Base-by-base conservation (phyloP, 495 filamentous ascomycete genomes). In the Penicillium bovifimosum region DNA sequence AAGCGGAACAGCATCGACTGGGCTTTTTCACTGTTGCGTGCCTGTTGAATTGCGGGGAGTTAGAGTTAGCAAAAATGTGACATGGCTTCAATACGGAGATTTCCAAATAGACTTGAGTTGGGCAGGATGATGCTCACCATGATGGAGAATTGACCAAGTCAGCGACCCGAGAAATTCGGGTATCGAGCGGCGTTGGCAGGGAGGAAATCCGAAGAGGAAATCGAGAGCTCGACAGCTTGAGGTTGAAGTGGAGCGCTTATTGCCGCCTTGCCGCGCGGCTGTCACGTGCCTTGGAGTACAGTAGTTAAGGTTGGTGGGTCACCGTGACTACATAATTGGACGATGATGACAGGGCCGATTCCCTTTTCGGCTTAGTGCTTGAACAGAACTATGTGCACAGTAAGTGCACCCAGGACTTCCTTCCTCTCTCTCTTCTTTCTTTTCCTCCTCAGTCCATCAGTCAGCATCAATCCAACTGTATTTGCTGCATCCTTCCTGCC, bases 1-100 rank as follows among this genome's bases (percentile, higher is more conserved):
- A 98, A 98, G 78, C 93, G 93, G 76, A 96, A 98, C 71, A 98
- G 95, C 93, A 98, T 98, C 18, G 92, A 96, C 72, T 98, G 93
- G 53, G 93, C 93, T 75, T 97, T 97, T 80, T 96, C 92, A 27
- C 87, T 90, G 70, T 98, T 98, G 53, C 84, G 84, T 48, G 84
- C 84, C 84, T 86, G 9, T 55, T 55, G 34, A 52, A 59, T 58
- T 68, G 55, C 34, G 55, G 51, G 53, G 49, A 47, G 24, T 41
- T 38, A 5, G 20, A 24, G 41, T 66, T 60, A 64, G 60, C 56
- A 51, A 52, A 52, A 38, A 39, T 63, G 60, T 53, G 58, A 46
- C 40, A 35, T 20, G 20, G 33, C 11, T 52, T 14, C 28, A 5
- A 26, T 14, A 32, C 48, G 2, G 42, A 3, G 14, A 26, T 48